Percentiles rank a stretch among this genome's conserved stretches.
These are phyloP conservation scores for Aspergillus sp. DNA, from an alignment of 2,329 filamentous ascomycete genomes.

Conservation along the genomic window DNA sequence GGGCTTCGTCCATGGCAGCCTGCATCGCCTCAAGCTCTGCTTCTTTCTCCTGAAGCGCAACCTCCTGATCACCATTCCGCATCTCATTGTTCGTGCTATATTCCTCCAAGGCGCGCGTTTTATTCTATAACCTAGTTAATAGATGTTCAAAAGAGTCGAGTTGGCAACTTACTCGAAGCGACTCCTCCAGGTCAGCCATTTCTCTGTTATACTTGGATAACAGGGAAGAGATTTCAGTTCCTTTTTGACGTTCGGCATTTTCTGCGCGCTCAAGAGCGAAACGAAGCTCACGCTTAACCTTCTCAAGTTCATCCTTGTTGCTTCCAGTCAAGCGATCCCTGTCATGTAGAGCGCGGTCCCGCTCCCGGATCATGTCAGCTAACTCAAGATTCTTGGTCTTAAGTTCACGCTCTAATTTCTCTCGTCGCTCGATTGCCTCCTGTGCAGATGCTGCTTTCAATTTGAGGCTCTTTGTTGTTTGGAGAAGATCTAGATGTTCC, in stretches of 20 bases:
- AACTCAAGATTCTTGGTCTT: conserved; percentile 99
- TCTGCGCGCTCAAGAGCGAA: conserved; percentile 90
- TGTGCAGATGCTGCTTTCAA: conserved; percentile 95
- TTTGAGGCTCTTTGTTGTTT: conserved; percentile 95
- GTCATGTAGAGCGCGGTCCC: conserved; percentile 89
- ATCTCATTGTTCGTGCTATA: conserved; percentile 74
- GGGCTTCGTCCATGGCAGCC: conserved; percentile 92
- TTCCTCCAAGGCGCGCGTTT: conserved; percentile 84
- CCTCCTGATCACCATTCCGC: conserved; percentile 81
- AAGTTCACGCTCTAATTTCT: conserved; percentile 94
- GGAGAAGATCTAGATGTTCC: conserved; percentile 89
- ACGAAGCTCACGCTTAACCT: conserved; percentile 87
- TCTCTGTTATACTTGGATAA: conserved; percentile 95
- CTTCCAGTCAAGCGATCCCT: conserved; percentile 83
- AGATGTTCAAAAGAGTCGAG: background rate
- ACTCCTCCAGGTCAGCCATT: conserved; percentile 94
- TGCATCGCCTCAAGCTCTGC: conserved; percentile 98
- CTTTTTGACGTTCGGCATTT: conserved; percentile 88
- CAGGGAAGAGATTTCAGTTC: conserved; percentile 91
- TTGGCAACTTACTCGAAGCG: conserved; percentile 56
- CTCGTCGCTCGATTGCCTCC: conserved; percentile 89
- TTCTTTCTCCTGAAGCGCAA: conserved; percentile 86
- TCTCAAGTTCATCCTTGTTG: conserved; percentile 91
- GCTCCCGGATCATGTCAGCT: conserved; percentile 96
- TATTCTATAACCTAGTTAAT: conserved; percentile 57